Evolutionary conservation across 768 basidiomycete species (phyloP), one percentile per base, ranked within the genome.

Genomic region (Trametes gibbosa): DNA sequence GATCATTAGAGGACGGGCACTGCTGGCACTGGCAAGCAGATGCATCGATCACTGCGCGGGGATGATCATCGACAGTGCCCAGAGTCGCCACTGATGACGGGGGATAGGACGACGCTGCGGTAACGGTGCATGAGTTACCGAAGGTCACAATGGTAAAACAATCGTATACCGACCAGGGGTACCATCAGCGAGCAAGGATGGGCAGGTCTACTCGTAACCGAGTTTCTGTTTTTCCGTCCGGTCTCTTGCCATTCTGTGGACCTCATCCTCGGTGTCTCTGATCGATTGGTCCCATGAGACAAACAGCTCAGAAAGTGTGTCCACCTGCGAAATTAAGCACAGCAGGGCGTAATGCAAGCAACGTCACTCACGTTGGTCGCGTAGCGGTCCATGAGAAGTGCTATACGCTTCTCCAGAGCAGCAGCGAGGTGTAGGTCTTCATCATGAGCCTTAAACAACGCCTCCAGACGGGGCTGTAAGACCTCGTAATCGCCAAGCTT

Each of bases 281-380:
- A 92, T 71, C 0, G 85, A 79, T 57, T 92, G 89, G 63, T 93
- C 90, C 91, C 92, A 94, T 14, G 82, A 82, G 7, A 94, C 87
- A 60, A 94, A 93, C 21, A 93, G 75, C 63, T 92, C 90, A 13
- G 92, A 93, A 1, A 93, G 77, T 1, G 84, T 82, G 66, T 92
- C 91, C 9, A 91, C 85, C 91, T 92, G 55, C 40, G 45, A 58
- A 40, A 16, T 21, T 55, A 12, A 42, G 34, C 9, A 21, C 9
- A 32, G 10, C 19, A 13, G 29, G 4, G 35, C 43, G n/a, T 23
- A 45, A 32, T 32, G 29, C 39, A 48, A 8, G 19, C 39, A 24
- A 46, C 5, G 8, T 43, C 13, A 72, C 84, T 52, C 62, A 90
- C 90, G 69, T 88, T 86, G 8, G 81, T 84, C 5, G 84, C 84